A percentile compares a stretch with the other conserved stretches of the same genome.
Conservation (phyloP, 768 basidiomycete species). For the Termitomyces sp. region DNA sequence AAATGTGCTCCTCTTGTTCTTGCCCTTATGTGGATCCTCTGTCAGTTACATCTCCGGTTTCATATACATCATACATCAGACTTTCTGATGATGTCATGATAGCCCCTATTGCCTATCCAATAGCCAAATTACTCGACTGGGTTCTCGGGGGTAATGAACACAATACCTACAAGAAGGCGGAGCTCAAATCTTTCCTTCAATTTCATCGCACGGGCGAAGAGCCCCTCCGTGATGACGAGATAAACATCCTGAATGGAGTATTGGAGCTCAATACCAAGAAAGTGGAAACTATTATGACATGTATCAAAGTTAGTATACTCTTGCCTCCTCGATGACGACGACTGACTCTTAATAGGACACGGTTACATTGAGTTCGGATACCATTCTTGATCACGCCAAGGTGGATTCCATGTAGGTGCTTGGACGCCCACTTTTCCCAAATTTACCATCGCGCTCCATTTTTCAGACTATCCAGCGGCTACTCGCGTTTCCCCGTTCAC, state of each 20-base stretch:
- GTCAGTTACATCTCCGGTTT: slow-evolving; percentile 20
- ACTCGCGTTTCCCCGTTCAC: slow-evolving; percentile 90
- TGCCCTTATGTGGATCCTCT: slow-evolving; percentile 61
- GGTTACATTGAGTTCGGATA: slow-evolving; percentile 73
- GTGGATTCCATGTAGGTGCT: slow-evolving; percentile 65
- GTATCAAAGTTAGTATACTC: slow-evolving; percentile 49
- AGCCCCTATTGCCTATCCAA: slow-evolving; percentile 82
- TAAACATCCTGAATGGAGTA: slow-evolving; percentile 76
- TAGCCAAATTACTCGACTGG: slow-evolving; percentile 76
- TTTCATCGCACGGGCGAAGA: slow-evolving; percentile 78
- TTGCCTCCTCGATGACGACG: not conserved
- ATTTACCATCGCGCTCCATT: slow-evolving; percentile 2
- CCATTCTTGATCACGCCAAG: slow-evolving; percentile 69
- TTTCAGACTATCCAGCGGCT: slow-evolving; percentile 66
- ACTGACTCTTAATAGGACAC: slow-evolving; percentile 53
- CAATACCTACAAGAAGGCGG: slow-evolving; percentile 79
- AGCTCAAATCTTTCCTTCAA: slow-evolving; percentile 72
- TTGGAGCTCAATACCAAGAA: slow-evolving; percentile 73
- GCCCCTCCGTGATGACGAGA: slow-evolving; percentile 76
- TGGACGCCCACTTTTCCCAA: not conserved
- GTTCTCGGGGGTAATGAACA: slow-evolving; percentile 72
- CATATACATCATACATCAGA: not conserved
- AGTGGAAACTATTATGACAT: slow-evolving; percentile 79
- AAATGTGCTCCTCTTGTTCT: slow-evolving; percentile 73
- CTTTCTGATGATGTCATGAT: slow-evolving; percentile 31